Percentiles rank a stretch among this genome's conserved stretches.
These are phyloP conservation scores for Ajuga reptans DNA, from an alignment of 305 asterid species.

Conservation along the genomic window DNA sequence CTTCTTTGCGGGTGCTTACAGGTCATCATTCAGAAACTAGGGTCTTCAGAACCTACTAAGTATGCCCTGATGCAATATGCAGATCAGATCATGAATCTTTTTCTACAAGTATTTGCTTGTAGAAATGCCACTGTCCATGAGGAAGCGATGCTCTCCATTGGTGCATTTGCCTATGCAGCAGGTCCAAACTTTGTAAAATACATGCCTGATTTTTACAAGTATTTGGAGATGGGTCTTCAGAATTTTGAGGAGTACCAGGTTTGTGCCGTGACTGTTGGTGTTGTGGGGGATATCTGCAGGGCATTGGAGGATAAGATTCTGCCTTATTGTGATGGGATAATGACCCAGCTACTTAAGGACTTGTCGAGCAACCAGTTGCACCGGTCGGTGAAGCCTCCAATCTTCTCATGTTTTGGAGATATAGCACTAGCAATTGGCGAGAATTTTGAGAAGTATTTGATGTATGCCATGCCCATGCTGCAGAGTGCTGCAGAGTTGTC, in stretches of 20 bases:
- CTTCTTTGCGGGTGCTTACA: slow-evolving; percentile 85
- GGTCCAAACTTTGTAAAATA: slow-evolving; percentile 73
- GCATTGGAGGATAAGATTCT: slow-evolving; percentile 78
- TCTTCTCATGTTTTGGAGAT: slow-evolving; percentile 92
- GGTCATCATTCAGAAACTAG: slow-evolving; percentile 78
- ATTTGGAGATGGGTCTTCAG: slow-evolving; percentile 92
- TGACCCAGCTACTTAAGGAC: slow-evolving; percentile 83
- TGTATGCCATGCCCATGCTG: slow-evolving; percentile 93
- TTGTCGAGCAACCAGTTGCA: slow-evolving; percentile 80
- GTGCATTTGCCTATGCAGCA: slow-evolving; percentile 73
- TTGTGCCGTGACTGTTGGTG: slow-evolving; percentile 91
- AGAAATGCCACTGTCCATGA: slow-evolving; percentile 87
- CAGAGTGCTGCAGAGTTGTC: slow-evolving; percentile 92
- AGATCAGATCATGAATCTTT: slow-evolving; percentile 79
- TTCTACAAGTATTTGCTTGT: slow-evolving; percentile 75
- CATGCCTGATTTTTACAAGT: slow-evolving; percentile 85
- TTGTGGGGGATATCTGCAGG: slow-evolving; percentile 91
- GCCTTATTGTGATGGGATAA: slow-evolving; percentile 84
- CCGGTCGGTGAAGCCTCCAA: slow-evolving; percentile 91
- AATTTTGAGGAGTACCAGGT: slow-evolving; percentile 95
- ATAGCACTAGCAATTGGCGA: slow-evolving; percentile 84
- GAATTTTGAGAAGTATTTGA: slow-evolving; percentile 79
- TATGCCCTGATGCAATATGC: slow-evolving; percentile 64
- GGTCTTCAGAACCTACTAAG: slow-evolving; percentile 58
- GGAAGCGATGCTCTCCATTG: slow-evolving; percentile 97